Base-by-base conservation (phyloP, 768 basidiomycete genomes). In the Tubosaeta brunneosetosa region DNA sequence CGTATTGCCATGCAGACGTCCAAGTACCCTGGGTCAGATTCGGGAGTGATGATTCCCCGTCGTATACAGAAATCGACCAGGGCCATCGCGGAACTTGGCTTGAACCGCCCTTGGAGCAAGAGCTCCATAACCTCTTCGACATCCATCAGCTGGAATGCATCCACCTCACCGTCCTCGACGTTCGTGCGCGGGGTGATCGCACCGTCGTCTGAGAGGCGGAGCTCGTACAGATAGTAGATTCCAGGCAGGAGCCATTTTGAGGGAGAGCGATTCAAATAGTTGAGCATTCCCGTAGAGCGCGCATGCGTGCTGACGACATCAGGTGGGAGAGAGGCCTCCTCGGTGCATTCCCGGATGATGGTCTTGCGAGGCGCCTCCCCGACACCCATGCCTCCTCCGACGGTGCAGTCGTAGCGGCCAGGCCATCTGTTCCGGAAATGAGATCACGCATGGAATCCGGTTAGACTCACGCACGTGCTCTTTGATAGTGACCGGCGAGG, bases 221-320 rank as follows among this genome's bases (percentile, higher is more conserved):
- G 67, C 34, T 77, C 76, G 47, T 72, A 77, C 33, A 74, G 68
- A 51, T 74, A 73, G 56, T 77, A 77, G 17, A 75, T 61, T 19
- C 74, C 74, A 6, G 77, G 77, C n/a, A 77, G 59, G 16, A 76
- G 64, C 74, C 74, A 77, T 37, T 66, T 66, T 16, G 68, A 61
- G 7, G 73, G 74, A 0, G 75, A 76, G 16, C 73, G 76, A 50
- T 76, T 74, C 47, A 67, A 68, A 59, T 65, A 77, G 19, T 71
- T 68, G 17, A 77, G 59, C 44, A 71, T 65, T 17, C 76, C 76
- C 7, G 67, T 69, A 4, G 70, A 60, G 11, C 67, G 67, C 25
- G 66, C 63, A 51, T 64, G 56, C 16, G 61, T 48, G 51, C 45
- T 57, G 46, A 77, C 68, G 53, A 73, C 74, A 44, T 66, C 64